Conservation (phyloP, 2,329 filamentous ascomycete species). For the Colletotrichum nymphaeae region DNA sequence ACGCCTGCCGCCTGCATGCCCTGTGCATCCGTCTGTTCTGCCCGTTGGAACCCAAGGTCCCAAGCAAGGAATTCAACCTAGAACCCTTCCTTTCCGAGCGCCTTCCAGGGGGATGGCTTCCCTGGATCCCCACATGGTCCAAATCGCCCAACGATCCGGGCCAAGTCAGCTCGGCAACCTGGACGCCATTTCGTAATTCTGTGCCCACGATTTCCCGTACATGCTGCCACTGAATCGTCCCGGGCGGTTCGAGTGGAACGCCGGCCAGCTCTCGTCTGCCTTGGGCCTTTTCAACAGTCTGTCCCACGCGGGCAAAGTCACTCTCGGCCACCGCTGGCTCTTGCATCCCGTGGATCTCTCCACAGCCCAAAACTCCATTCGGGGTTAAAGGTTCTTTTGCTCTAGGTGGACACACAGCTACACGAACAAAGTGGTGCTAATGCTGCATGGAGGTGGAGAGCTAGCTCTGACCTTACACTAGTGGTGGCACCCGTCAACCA, state of each 20-base stretch:
- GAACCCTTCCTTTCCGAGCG: neutral
- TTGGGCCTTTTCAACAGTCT: neutral
- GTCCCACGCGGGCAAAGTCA: neutral
- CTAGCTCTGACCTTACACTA: conserved; percentile 8
- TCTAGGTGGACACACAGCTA: neutral
- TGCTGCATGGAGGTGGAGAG: conserved; percentile 3
- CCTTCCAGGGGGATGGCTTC: neutral
- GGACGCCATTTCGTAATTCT: conserved; percentile 16
- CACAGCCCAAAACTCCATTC: conserved; percentile 6
- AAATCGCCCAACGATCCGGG: neutral
- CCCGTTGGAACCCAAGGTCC: neutral
- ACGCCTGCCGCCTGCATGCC: neutral
- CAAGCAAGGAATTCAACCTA: neutral
- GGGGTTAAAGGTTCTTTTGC: conserved; percentile 17
- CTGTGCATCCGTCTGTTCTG: neutral
- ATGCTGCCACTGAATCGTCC: neutral
- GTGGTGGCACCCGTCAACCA: conserved; percentile 9
- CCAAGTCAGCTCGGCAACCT: neutral
- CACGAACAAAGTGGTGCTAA: conserved; percentile 15
- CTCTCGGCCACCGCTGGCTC: conserved; percentile 21
- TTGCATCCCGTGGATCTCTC: conserved; percentile 9
- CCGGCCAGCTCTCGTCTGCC: neutral
- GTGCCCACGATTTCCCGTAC: neutral
- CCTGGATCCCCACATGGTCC: neutral
- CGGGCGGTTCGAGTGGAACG: neutral